Percentiles rank a stretch among this genome's conserved stretches.
phyloP scores from a whole-genome alignment of 2,329 filamentous ascomycete genomes.

The Exophiala sp. region DNA sequence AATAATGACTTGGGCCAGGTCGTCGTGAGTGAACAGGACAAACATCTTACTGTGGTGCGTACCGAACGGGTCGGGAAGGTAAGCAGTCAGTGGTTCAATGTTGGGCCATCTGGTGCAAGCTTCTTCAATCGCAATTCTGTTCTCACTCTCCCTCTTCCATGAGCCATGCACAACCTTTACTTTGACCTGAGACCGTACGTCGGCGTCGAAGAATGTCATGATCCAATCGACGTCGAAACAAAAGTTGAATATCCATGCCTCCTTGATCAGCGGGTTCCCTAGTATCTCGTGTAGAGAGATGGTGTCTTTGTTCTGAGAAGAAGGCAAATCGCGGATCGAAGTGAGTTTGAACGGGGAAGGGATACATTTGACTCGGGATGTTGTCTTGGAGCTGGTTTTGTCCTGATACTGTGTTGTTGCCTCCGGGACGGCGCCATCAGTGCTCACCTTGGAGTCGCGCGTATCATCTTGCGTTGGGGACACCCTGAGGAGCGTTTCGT shows the following conservation, averaged over 20 bases:
- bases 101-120: constrained; percentile 62
- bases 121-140: constrained; percentile 55
- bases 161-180: constrained; percentile 62
- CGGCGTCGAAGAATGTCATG: constrained; percentile 57
- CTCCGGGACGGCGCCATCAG: neutral
- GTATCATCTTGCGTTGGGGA: no score
- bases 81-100: constrained; percentile 67
- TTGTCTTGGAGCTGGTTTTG: neutral
- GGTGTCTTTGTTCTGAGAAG: constrained; percentile 61
- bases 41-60: constrained; percentile 89
- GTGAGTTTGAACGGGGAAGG: constrained; percentile 71
- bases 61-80: constrained; percentile 78
- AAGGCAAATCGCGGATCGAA: constrained; percentile 61
- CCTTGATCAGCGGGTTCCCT: constrained; percentile 67
- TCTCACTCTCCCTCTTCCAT: constrained; percentile 65
- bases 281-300: constrained; percentile 66
- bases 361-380: constrained; percentile 30
- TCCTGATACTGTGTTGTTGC: neutral
- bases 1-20: constrained; percentile 72
- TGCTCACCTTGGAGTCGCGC: no score
- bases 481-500: no score
- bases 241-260: constrained; percentile 58
- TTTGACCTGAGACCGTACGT: constrained; percentile 51
- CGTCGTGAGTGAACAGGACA: constrained; percentile 73
- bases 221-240: constrained; percentile 58